phyloP scores from a whole-genome alignment of 768 basidiomycete species.

The Porphyrellus cyaneotinctus region DNA sequence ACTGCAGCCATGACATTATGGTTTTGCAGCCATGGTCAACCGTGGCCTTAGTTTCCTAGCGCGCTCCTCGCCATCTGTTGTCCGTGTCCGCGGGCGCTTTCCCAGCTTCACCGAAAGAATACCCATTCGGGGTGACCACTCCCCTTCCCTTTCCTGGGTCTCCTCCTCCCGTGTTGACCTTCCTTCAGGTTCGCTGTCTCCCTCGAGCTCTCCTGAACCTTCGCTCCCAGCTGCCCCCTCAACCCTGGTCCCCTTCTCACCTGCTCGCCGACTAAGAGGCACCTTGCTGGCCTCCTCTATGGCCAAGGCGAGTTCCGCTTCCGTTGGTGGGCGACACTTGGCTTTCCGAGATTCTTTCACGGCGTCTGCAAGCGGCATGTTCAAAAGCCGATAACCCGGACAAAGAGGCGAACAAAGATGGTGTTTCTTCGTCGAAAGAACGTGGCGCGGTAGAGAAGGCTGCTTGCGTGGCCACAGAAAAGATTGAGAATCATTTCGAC shows the following conservation, averaged over 20 bases:
- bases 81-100: constrained; percentile 19
- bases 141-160: background rate
- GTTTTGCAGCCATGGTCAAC: background rate
- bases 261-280: background rate
- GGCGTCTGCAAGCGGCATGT: constrained; percentile 14
- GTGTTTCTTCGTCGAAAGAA: constrained; percentile 23
- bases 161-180: constrained; percentile 9
- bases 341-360: constrained; percentile 19
- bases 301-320: constrained; percentile 18
- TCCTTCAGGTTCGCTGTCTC: constrained; percentile 9
- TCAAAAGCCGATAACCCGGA: constrained; percentile 22
- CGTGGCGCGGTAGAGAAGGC: constrained; percentile 23
- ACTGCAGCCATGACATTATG: background rate
- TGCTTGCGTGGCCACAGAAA: constrained; percentile 24
- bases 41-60: constrained; percentile 17
- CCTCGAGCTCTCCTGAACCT: constrained; percentile 11
- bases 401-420: constrained; percentile 13
- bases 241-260: background rate
- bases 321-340: constrained; percentile 22
- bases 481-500: constrained; percentile 27
- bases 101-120: background rate
- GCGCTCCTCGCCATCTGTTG: constrained; percentile 11
- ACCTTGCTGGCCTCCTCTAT: constrained; percentile 6
- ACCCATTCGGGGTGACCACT: background rate
- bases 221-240: background rate